phyloP scores from a whole-genome alignment of 805 yeast genomes.

The Tetrapisispora iriomotensis region DNA sequence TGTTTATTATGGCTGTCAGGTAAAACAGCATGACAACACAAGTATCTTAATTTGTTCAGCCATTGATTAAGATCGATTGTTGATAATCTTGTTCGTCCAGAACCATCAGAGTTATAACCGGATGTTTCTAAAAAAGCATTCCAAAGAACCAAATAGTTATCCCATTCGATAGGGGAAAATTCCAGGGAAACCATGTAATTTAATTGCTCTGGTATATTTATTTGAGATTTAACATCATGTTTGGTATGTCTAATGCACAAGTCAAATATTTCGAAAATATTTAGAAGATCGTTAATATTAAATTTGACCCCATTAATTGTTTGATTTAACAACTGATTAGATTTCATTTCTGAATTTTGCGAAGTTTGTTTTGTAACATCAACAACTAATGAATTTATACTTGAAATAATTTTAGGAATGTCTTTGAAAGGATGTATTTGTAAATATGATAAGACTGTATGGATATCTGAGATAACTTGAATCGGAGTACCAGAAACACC shows the following conservation, averaged over 20 bases:
- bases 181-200: constrained; percentile 62
- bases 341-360: no score
- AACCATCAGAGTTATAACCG: constrained; percentile 39
- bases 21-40: constrained; percentile 69
- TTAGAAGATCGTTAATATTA: constrained; percentile 35
- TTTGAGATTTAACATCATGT: constrained; percentile 67
- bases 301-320: constrained; percentile 16
- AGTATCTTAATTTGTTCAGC: constrained; percentile 60
- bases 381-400: background rate
- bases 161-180: constrained; percentile 75
- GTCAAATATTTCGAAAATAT: constrained; percentile 46
- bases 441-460: constrained; percentile 60
- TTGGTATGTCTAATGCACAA: constrained; percentile 66
- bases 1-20: constrained; percentile 12
- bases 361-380: background rate
- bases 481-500: constrained; percentile 96
- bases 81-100: constrained; percentile 44
- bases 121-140: constrained; percentile 49
- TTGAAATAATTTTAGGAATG: constrained; percentile 11
- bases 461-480: constrained; percentile 55
- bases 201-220: constrained; percentile 68
- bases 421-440: constrained; percentile 55
- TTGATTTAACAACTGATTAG: background rate
- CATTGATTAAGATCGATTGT: constrained; percentile 53
- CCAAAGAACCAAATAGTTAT: constrained; percentile 60